A percentile compares a stretch with the other conserved stretches of the same genome.
phyloP scores from a whole-genome alignment of 352 stramenopile genomes.

The Globisporangium nunn region DNA sequence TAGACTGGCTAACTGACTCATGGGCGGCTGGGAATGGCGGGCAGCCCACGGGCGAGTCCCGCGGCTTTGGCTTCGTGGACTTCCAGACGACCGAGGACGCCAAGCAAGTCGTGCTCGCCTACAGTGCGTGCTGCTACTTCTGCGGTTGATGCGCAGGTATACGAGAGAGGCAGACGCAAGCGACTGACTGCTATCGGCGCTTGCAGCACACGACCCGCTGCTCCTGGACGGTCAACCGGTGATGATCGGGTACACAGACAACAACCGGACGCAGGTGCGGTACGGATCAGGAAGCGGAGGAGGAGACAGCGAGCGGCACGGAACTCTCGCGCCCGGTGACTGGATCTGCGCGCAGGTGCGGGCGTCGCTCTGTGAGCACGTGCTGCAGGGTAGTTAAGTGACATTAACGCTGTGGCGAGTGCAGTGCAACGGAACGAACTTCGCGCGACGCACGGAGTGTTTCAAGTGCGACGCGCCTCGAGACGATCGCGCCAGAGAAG shows the following conservation, averaged over 20 bases:
- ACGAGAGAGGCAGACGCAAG: neutral
- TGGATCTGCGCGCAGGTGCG: conserved; percentile 67
- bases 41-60: conserved; percentile 48
- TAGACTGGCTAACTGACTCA: neutral
- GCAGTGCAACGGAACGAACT: conserved; percentile 75
- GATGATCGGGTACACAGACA: conserved; percentile 43
- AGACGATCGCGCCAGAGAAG: conserved; percentile 25
- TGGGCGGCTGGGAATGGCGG: neutral
- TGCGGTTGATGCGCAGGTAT: neutral
- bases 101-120: conserved; percentile 42
- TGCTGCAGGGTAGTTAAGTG: too few species aligned
- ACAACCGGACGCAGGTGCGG: conserved; percentile 16
- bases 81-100: conserved; percentile 56
- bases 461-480: conserved; percentile 65
- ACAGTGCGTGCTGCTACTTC: conserved; percentile 24
- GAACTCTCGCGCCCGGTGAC: conserved; percentile 13
- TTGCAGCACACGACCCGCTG: conserved; percentile 42
- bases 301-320: neutral
- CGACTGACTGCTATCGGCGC: neutral
- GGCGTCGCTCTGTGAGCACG: neutral
- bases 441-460: conserved; percentile 46
- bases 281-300: conserved; percentile 10
- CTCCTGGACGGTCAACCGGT: conserved; percentile 38
- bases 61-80: conserved; percentile 77
- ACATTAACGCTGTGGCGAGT: neutral